phyloP scores from a whole-genome alignment of 305 asterid species.

The Solanum hybrid region DNA sequence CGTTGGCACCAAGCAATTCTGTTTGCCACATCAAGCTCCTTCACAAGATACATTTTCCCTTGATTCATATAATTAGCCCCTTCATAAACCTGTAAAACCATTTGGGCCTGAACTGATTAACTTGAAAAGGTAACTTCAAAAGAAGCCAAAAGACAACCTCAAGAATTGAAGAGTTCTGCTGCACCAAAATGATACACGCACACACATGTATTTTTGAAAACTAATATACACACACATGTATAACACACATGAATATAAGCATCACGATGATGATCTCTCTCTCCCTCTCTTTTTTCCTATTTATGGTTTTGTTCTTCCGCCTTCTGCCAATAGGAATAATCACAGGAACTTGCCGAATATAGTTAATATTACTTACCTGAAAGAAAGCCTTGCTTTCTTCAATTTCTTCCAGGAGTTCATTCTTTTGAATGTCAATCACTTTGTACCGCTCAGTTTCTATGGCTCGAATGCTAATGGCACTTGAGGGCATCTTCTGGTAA shows the following conservation, averaged over 20 bases:
- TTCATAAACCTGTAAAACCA: conserved; percentile 66
- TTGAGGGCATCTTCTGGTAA: conserved; percentile 65
- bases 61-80: conserved; percentile 97
- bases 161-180: neutral
- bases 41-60: conserved; percentile 80
- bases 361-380: conserved; percentile 43
- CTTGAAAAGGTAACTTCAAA: neutral
- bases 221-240: neutral
- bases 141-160: neutral
- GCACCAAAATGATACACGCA: neutral
- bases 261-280: neutral
- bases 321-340: neutral
- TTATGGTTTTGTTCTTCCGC: neutral
- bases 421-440: conserved; percentile 58
- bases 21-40: conserved; percentile 59
- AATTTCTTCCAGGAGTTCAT: conserved; percentile 85
- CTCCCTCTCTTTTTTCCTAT: neutral
- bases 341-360: neutral
- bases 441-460: conserved; percentile 69
- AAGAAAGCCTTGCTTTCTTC: conserved; percentile 95
- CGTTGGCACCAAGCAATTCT: conserved; percentile 89
- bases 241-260: neutral
- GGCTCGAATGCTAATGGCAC: conserved; percentile 57
- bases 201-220: neutral
- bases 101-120: conserved; percentile 2